Evolutionary conservation across 352 stramenopile species (phyloP), one percentile per base, ranked within the genome.

Genomic region (Poterioochromonas sp.): DNA sequence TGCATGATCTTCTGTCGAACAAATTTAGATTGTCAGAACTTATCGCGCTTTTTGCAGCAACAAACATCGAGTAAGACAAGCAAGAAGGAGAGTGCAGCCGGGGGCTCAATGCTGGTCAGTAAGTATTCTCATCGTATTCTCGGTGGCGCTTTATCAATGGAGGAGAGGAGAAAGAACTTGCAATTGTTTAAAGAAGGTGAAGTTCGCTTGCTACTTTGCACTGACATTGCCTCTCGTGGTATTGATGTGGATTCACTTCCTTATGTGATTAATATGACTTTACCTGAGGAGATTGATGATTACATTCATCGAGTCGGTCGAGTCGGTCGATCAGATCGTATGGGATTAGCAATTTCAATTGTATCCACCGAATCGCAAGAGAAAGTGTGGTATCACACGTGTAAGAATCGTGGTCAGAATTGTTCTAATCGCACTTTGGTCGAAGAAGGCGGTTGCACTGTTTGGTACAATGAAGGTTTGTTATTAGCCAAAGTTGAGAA

Each of bases 151-250:
- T 81, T 83, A 15, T 79, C 79, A 40, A 85, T 82, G 76, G 53
- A 80, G 34, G 76, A 88, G 40, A 79, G 85, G 39, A 82, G 83
- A 60, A 43, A 8, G 11, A 49, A 26, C 32, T 43, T 73, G 47
- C 8, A 40, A 1, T 3, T 12, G 22, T 92, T 95, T 79, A 86
- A 87, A 81, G 80, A 83, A 8, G 86, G 88, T 0, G 83, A 86
- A 40, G 87, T 88, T 41, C 80, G 84, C 53, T 84, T 94, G 20
- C 76, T 95, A 2, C 77, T 94, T 51, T 86, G 86, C 63, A 94
- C 90, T 40, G 90, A 94, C 79, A 85, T 94, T 1, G 87, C 89
- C 0, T 86, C 86, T 60, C 78, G 90, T 65, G 90, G 90, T 32
- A 86, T 94, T 71, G 90, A 95, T 80, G 85, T 95, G 51, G 74